Base-by-base conservation (phyloP, 345 rosid species). In the Ceriops tagal region DNA sequence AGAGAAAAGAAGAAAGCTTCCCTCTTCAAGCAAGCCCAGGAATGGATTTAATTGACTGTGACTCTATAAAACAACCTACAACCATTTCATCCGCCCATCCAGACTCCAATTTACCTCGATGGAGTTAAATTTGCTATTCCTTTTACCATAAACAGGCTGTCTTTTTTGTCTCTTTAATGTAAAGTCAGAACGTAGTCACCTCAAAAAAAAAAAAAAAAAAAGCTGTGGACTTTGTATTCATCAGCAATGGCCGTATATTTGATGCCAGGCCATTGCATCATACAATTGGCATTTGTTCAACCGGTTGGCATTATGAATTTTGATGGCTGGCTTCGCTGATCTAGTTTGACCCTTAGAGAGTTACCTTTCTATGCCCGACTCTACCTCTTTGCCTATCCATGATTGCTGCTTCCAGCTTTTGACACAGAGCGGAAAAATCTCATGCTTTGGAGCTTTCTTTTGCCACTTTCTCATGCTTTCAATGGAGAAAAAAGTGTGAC, bases 1-100 rank as follows among this genome's bases (percentile, higher is more conserved):
- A 32, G 31, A 37, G 34, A 34, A 37, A 37, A 37, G n/a, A 67
- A 69, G 61, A 56, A 70, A 67, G 53, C 74, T 75, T 53, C 55
- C n/a, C 49, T 30, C 47, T 66, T 56, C 69, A 75, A 67, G 69
- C 71, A 76, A 82, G 35, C 56, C 39, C 30, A 0, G 16, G 26
- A 56, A 20, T 27, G 59, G 28, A 56, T 24, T 56, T 6, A 21
- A 27, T 56, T 56, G 28, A 56, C 28, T 56, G 2, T 56, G 10
- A 56, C 18, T 21, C 31, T 56, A 56, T 6, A 24, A 24, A 24
- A 24, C 30, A 21, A 43, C 8, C 30, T 24, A 21, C 59, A 56
- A 24, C 59, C 30, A 24, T 24, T n/a, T 56, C 59, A 56, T 0
- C 16, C 59, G 24, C 15, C 46, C 46, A 5, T 43, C 18, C 5